Evolutionary conservation across 2,329 filamentous ascomycete species (phyloP), one percentile per base, ranked within the genome.

Genomic region (Xylariaceae sp.): DNA sequence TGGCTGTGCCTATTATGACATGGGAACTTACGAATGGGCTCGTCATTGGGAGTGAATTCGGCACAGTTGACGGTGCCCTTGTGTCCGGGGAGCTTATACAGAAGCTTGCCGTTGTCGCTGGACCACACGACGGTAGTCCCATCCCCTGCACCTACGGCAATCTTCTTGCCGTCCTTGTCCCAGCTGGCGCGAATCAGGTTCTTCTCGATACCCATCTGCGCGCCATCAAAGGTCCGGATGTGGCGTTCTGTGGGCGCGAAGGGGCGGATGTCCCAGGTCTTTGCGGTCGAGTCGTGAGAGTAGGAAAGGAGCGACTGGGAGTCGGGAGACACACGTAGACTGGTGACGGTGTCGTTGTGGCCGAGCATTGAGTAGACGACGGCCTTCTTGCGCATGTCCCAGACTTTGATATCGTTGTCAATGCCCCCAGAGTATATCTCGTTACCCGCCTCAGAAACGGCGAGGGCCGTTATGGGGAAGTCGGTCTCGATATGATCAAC

Each of bases 391-490:
- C 94, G 84, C 64, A 97, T 73, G 69, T 99, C 94, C 92, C 94
- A 99, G 17, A 95, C 91, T 62, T 91, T 90, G 67, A 99, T 95
- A 61, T 95, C 90, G 65, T 97, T 96, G 72, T 97, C 94, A 59
- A 99, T 96, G 18, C 91, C 89, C 42, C 92, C 92, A 6, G 89
- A 87, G 68, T 94, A 99, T 22, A 99, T 82, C 71, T 97, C 94
- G 66, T 96, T 96, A 15, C 94, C 94, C 1, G 92, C 90, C 67
- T 96, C 90, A 0, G 91, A 86, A n/a, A 97, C 76, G 14, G 90
- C 89, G 6, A 97, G 83, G 0, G 92, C 88, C 2, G 94, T 97
- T 49, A 99, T 83, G 1, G 94, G 94, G 53, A 95, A 95, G 53
- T 94, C 87, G 0, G 91, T 96, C 65, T 92, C 83, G 55, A 97